Evolutionary conservation across 306 rosid species (phyloP).

Genomic region (Cyclanthera cordifolia): DNA sequence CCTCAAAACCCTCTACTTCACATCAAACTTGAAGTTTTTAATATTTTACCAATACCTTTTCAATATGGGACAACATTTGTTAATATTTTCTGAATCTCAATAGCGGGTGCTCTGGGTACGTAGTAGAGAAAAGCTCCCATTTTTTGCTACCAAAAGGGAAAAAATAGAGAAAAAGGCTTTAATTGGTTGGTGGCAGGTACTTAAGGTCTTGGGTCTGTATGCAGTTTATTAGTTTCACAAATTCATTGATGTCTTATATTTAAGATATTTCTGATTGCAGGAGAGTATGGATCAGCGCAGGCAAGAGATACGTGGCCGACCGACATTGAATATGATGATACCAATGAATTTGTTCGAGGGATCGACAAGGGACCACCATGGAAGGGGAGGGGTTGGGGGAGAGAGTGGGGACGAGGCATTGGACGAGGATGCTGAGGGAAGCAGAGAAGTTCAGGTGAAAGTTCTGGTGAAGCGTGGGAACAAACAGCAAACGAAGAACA

Average conservation of each 20-base stretch:
- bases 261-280: constrained; percentile 35
- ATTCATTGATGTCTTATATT: not conserved
- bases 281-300: constrained; percentile 97
- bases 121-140: no score
- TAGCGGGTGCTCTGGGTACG: no score
- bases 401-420: constrained; percentile 84
- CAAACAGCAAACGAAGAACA: constrained; percentile 93
- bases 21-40: no score
- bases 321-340: constrained; percentile 85
- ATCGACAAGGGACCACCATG: constrained; percentile 76
- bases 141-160: no score
- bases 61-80: no score
- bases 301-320: constrained; percentile 81
- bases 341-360: constrained; percentile 94
- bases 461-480: constrained; percentile 99
- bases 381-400: constrained; percentile 58
- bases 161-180: no score
- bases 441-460: constrained; percentile 81
- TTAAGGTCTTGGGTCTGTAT: no score
- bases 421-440: constrained; percentile 65
- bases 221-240: not conserved
- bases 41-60: no score
- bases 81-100: no score
- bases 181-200: no score
- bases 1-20: no score